These are phyloP conservation scores for Aspergillus candidus DNA, from an alignment of 2,329 filamentous ascomycete species.

Conservation along the genomic window DNA sequence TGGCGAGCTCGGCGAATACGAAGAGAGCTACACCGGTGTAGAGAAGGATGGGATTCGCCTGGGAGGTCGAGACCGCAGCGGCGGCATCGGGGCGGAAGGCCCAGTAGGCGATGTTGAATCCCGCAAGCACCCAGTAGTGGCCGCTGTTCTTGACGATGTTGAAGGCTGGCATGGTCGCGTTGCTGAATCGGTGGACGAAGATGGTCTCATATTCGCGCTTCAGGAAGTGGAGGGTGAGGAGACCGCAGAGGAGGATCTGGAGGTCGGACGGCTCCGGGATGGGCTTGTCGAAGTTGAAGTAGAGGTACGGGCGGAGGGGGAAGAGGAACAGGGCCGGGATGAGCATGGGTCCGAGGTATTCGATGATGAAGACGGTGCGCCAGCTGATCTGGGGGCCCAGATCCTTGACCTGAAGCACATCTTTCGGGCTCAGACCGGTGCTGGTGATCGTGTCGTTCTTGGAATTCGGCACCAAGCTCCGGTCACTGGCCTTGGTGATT, in stretches of 20 bases:
- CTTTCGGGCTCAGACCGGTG: constrained; percentile 54
- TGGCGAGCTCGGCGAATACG: constrained; percentile 70
- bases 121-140: constrained; percentile 88
- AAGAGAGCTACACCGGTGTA: constrained; percentile 67
- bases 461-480: constrained; percentile 50
- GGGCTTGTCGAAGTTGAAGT: constrained; percentile 47
- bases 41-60: constrained; percentile 50
- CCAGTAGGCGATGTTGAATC: constrained; percentile 74
- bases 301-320: constrained; percentile 65
- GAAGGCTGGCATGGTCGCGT: constrained; percentile 81
- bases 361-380: constrained; percentile 90
- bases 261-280: constrained; percentile 52
- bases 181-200: constrained; percentile 91
- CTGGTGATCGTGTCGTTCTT: constrained; percentile 47
- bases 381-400: constrained; percentile 84
- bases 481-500: constrained; percentile 60
- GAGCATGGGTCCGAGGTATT: constrained; percentile 86
- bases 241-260: constrained; percentile 67
- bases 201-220: constrained; percentile 95
- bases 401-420: constrained; percentile 79
- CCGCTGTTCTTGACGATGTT: constrained; percentile 94
- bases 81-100: constrained; percentile 72
- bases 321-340: constrained; percentile 72
- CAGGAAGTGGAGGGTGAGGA: constrained; percentile 77
- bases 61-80: constrained; percentile 50